Percentiles rank a stretch among this genome's conserved stretches.
These are phyloP conservation scores for Chaetoscypha palmicola DNA, from an alignment of 2,329 filamentous ascomycete genomes.

Conservation along the genomic window DNA sequence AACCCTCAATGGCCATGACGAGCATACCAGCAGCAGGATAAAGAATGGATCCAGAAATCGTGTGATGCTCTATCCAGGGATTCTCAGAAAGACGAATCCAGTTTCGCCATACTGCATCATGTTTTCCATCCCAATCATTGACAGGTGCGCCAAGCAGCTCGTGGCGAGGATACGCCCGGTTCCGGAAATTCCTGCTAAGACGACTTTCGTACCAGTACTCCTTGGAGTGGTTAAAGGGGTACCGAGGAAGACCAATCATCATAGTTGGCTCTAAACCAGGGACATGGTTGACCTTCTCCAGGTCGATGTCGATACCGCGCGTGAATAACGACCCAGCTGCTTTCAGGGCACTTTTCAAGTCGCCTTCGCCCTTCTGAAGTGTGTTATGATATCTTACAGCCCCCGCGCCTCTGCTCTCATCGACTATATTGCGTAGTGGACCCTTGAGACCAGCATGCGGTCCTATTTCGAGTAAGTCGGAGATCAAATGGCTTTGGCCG, in stretches of 20 bases:
- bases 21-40: constrained; percentile 30
- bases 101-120: constrained; percentile 27
- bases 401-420: neutral
- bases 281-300: neutral
- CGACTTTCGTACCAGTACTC: constrained; percentile 1
- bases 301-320: neutral
- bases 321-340: neutral
- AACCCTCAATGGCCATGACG: constrained; percentile 26
- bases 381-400: neutral
- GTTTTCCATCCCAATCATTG: constrained; percentile 13
- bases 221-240: constrained; percentile 3
- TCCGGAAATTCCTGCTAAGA: neutral
- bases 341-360: no score
- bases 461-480: neutral
- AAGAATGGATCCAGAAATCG: constrained; percentile 17
- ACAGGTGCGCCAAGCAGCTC: constrained; percentile 24
- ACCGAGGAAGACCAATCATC: neutral
- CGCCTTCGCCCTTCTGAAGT: no score
- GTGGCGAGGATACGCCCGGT: neutral
- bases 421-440: neutral
- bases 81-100: constrained; percentile 20
- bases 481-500: neutral
- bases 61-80: constrained; percentile 28
- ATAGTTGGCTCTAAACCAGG: neutral
- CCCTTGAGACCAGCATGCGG: constrained; percentile 1